Percentiles rank a stretch among this genome's conserved stretches.
Evolutionary conservation across 2,329 filamentous ascomycete genomes (phyloP).

Genomic region (Thelonectria rubi): DNA sequence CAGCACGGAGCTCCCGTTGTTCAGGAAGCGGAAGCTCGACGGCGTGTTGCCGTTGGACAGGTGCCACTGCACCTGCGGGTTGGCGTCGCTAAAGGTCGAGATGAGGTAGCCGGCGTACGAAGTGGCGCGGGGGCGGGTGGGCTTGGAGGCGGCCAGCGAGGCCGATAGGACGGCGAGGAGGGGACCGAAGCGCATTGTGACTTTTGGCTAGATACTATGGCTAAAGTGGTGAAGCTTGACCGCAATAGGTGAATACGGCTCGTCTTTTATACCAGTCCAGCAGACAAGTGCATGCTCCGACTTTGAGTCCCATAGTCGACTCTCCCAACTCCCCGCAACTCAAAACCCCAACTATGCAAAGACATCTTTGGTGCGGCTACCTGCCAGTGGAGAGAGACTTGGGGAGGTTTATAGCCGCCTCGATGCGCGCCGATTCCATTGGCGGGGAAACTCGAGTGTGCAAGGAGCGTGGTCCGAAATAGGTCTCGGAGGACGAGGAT

Average conservation of each 20-base stretch:
- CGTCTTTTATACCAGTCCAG: neutral
- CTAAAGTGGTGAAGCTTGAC: neutral
- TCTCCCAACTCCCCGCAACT: neutral
- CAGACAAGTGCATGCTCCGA: neutral
- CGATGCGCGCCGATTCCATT: constrained; percentile 9
- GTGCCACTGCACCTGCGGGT: constrained; percentile 21
- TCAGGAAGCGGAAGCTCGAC: constrained; percentile 20
- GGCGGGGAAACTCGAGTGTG: constrained; percentile 18
- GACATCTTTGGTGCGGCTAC: constrained; percentile 22
- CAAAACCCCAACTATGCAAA: neutral
- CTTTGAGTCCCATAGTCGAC: neutral
- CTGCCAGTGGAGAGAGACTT: constrained; percentile 4
- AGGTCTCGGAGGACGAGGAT: constrained; percentile 7
- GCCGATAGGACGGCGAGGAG: constrained; percentile 8
- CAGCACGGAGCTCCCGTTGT: constrained; percentile 11
- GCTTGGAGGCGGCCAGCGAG: neutral
- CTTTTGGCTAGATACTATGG: neutral
- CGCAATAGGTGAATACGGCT: neutral
- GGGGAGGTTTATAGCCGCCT: constrained; percentile 8
- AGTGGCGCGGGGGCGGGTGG: constrained; percentile 7
- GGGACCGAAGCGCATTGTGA: constrained; percentile 13
- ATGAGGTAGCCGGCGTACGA: constrained; percentile 20
- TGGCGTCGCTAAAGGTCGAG: constrained; percentile 20
- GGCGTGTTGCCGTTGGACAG: constrained; percentile 18
- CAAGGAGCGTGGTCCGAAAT: neutral